Evolutionary conservation across 305 asterid species (phyloP), one percentile per base, ranked within the genome.

Genomic region (Fraxinus baroniana): DNA sequence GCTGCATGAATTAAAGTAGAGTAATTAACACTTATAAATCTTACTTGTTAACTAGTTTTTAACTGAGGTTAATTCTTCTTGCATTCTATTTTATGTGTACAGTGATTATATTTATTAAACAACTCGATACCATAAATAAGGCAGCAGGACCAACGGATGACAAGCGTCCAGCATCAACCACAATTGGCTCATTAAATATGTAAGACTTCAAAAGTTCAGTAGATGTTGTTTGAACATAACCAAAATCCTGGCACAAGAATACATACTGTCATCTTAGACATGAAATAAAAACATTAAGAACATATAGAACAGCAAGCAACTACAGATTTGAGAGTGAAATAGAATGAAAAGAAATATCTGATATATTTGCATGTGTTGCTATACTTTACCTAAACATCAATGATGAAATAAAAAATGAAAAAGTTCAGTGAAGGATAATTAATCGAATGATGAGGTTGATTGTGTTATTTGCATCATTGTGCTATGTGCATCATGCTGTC

Each of bases 61-160:
- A 75, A 70, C 79, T 12, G 37, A 81, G 36, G 68, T 18, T 77
- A 64, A 68, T 36, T 46, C 37, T 70, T 72, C 73, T 17, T 80
- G 62, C 39, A 83, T 44, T 24, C 49, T 57, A 71, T 70, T 39
- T 66, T 5, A 57, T 52, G 75, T 77, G 35, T 57, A 15, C n/a
- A 24, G 32, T 70, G 37, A 46, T 3, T 46, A 46, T 46, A 46
- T 46, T 46, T 46, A 46, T 46, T 79, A 10, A 79, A 86, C 86
- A 8, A 87, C 74, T 79, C 70, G 83, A 78, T 93, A 96, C 98
- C 98, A 93, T 94, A 89, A 96, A 96, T 80, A 96, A 82, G 86
- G 98, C 88, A 84, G 98, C 99, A 79, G 99, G 98, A 88, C 99
- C 97, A 86, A 94, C 94, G 49, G 97, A 86, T 1, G 98, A 97